A percentile compares a stretch with the other conserved stretches of the same genome.
These are phyloP conservation scores for Sanghuangporus weigelae DNA, from an alignment of 1,284 basidiomycete genomes.

Conservation along the genomic window DNA sequence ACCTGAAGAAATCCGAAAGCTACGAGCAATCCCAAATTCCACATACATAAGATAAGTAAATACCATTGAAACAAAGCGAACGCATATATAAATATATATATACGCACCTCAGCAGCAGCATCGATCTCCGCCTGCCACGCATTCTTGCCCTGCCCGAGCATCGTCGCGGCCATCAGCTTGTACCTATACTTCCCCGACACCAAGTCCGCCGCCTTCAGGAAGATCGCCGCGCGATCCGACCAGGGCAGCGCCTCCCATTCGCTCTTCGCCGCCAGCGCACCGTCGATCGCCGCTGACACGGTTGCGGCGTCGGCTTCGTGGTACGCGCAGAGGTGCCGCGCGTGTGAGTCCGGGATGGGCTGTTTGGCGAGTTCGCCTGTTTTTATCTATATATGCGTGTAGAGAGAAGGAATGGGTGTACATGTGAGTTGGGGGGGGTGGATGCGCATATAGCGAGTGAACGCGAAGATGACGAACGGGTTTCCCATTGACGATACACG, in stretches of 20 bases:
- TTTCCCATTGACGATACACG: slow-evolving; percentile 89
- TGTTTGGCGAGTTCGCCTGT: slow-evolving; percentile 81
- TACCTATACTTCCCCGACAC: slow-evolving; percentile 93
- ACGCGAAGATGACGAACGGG: slow-evolving; percentile 47
- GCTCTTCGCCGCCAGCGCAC: slow-evolving; percentile 80
- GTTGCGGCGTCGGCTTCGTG: slow-evolving; percentile 83
- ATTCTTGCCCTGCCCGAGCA: slow-evolving; percentile 99
- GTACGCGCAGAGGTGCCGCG: slow-evolving; percentile 78
- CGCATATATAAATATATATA: not conserved
- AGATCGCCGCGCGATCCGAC: slow-evolving; percentile 96
- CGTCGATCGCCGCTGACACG: slow-evolving; percentile 80
- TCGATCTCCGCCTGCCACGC: slow-evolving; percentile 99
- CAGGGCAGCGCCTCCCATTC: slow-evolving; percentile 94
- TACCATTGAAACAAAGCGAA: not conserved
- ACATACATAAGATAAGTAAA: not conserved
- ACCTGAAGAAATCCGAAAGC: slow-evolving; percentile 93
- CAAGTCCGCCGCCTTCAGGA: slow-evolving; percentile 95
- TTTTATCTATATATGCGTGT: slow-evolving; percentile 63
- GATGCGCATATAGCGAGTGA: not conserved
- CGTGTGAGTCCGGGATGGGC: slow-evolving; percentile 80
- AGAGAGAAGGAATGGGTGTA: not conserved
- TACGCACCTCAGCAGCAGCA: slow-evolving; percentile 87
- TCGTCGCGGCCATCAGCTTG: slow-evolving; percentile 93
- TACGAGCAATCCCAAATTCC: slow-evolving; percentile 27
- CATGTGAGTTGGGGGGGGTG: not conserved